Conservation (phyloP, 1,284 basidiomycete genomes). For the Cystobasidium slooffiae region DNA sequence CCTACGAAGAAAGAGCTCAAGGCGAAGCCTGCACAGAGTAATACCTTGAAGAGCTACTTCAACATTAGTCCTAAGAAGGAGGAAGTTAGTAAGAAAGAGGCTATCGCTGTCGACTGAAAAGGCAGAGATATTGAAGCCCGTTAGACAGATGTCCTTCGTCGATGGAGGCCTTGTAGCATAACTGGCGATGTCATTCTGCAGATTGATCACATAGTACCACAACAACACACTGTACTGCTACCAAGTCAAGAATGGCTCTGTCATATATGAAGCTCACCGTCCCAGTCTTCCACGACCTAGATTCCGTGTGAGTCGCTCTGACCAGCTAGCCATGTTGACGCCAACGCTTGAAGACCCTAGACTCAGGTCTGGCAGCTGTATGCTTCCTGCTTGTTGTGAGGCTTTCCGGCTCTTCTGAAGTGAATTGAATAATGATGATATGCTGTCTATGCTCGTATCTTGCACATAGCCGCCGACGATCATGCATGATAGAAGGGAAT, state of each 20-base stretch:
- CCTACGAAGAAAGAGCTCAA: constrained; percentile 43
- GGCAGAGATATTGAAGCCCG: too few species aligned
- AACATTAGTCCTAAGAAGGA: constrained; percentile 27
- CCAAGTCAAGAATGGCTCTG: not conserved
- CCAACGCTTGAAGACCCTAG: constrained; percentile 1
- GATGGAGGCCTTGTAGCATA: constrained; percentile 27
- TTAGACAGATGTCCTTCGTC: too few species aligned
- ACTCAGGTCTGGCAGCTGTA: constrained; percentile 36
- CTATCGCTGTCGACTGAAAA: constrained; percentile 2
- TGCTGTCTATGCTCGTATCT: constrained; percentile 68
- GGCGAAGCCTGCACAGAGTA: constrained; percentile 28
- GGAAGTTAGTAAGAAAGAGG: constrained; percentile 4
- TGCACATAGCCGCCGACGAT: constrained; percentile 96
- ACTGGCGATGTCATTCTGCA: too few species aligned
- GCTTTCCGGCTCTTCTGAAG: constrained; percentile 47
- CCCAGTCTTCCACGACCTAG: constrained; percentile 38
- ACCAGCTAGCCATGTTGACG: constrained; percentile 30
- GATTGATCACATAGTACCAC: not conserved
- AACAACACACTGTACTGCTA: constrained; percentile 15
- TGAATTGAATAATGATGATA: constrained; percentile 48
- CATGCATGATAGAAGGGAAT: constrained; percentile 91
- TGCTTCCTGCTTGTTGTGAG: constrained; percentile 32
- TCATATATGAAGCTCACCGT: not conserved
- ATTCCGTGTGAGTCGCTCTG: constrained; percentile 23
- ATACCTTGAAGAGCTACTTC: constrained; percentile 40